These are phyloP conservation scores for Intubia oerlemansii DNA, from an alignment of 2,329 filamentous ascomycete species.

Conservation along the genomic window DNA sequence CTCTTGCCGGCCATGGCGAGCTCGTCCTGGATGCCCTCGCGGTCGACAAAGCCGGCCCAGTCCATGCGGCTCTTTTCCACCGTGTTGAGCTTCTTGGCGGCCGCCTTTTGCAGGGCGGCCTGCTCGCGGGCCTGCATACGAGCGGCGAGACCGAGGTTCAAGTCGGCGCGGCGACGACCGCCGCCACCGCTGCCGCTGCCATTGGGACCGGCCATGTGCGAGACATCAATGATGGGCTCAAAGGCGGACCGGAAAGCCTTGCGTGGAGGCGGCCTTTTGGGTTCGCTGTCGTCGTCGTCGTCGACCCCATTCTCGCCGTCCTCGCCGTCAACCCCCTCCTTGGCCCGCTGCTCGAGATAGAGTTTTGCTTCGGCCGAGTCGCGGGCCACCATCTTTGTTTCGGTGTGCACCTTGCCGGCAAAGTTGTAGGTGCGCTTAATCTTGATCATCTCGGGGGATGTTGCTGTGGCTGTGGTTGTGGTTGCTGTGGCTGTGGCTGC, in stretches of 20 bases:
- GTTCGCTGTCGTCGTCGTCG: constrained; percentile 10
- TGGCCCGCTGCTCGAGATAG: constrained; percentile 29
- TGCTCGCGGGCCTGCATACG: constrained; percentile 24
- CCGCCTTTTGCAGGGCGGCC: constrained; percentile 11
- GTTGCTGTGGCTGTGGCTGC: not conserved
- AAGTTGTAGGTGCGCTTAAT: constrained; percentile 58
- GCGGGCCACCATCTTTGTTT: constrained; percentile 46
- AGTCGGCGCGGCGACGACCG: constrained; percentile 25
- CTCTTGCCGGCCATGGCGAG: constrained; percentile 41
- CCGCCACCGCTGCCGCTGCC: too few species aligned
- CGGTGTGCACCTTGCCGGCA: constrained; percentile 48
- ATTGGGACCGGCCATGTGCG: too few species aligned
- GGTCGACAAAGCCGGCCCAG: constrained; percentile 51
- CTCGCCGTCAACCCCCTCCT: constrained; percentile 10
- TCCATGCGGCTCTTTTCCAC: constrained; percentile 55
- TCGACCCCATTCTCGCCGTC: constrained; percentile 10
- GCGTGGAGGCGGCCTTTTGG: constrained; percentile 24
- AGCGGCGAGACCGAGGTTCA: constrained; percentile 33
- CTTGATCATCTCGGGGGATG: constrained; percentile 26
- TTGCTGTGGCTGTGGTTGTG: not conserved
- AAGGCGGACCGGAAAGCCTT: constrained; percentile 40
- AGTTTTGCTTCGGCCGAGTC: constrained; percentile 45
- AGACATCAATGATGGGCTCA: constrained; percentile 27
- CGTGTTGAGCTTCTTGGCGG: constrained; percentile 45
- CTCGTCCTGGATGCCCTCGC: constrained; percentile 50